Conservation (phyloP, 331 rosid species). For the Prunus yedoensis region DNA sequence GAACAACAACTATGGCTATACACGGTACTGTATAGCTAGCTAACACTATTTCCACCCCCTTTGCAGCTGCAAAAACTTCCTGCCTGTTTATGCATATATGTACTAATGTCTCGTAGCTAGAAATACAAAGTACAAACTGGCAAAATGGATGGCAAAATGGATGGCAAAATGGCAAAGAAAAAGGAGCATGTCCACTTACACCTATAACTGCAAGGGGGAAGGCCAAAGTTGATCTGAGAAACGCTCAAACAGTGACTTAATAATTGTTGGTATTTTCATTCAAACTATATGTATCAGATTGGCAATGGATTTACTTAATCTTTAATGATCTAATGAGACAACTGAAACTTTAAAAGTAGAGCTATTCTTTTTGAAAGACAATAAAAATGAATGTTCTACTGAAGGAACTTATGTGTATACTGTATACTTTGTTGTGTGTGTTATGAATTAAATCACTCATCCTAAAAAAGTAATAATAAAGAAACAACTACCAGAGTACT, state of each 20-base stretch:
- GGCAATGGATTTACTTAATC: too few relatives aligned
- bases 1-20: not conserved
- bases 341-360: too few relatives aligned
- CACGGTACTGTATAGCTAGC: not conserved
- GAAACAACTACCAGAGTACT: not conserved
- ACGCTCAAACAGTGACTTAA: too few relatives aligned
- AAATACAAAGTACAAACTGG: not conserved
- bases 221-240: not conserved
- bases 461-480: not conserved
- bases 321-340: too few relatives aligned
- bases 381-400: too few relatives aligned
- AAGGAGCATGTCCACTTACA: not conserved
- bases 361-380: too few relatives aligned
- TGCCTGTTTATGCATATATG: not conserved
- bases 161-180: not conserved
- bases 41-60: not conserved
- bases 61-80: not conserved
- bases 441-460: too few relatives aligned
- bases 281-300: too few relatives aligned
- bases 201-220: not conserved
- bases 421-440: too few relatives aligned
- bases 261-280: too few relatives aligned
- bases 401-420: too few relatives aligned
- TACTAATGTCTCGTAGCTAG: too few relatives aligned
- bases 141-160: not conserved